phyloP scores from a whole-genome alignment of 176 grass and related monocot species.

The Triticum monococcum region DNA sequence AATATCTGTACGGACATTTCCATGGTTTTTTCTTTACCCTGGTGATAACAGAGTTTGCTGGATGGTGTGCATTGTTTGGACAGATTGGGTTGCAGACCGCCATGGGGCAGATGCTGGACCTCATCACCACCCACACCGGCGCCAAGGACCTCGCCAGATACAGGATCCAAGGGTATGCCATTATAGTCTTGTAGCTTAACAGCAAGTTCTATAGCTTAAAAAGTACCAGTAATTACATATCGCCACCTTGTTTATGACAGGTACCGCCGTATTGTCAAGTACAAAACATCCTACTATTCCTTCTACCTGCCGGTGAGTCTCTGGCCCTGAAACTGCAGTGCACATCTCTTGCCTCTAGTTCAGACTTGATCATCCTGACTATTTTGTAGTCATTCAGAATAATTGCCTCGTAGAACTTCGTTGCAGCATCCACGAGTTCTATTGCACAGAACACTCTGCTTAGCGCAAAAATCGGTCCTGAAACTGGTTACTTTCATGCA shows the following conservation, averaged over 20 bases:
- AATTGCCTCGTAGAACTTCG: not conserved
- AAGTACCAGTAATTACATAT: too few relatives aligned
- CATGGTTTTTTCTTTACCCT: not conserved
- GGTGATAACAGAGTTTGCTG: not conserved
- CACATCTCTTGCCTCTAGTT: not conserved
- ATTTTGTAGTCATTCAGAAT: not conserved
- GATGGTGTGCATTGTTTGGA: not conserved
- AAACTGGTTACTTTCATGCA: not conserved
- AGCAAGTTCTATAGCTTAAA: not conserved
- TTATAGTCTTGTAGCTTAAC: not conserved
- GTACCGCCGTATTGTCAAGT: conserved; percentile 65
- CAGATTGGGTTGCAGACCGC: conserved; percentile 66
- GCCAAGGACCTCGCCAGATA: conserved; percentile 59
- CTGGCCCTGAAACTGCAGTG: not conserved
- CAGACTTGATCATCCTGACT: not conserved
- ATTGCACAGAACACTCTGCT: too few relatives aligned
- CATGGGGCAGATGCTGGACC: conserved; percentile 71
- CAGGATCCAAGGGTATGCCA: conserved; percentile 50
- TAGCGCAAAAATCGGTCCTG: not conserved
- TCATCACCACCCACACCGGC: conserved; percentile 59
- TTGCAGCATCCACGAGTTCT: not conserved
- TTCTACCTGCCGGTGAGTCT: conserved; percentile 66
- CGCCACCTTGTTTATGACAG: conserved; percentile 20
- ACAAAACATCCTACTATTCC: conserved; percentile 74
- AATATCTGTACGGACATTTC: not conserved